A percentile compares a stretch with the other conserved stretches of the same genome.
phyloP scores from a whole-genome alignment of 225 moss, liverwort and hornwort species.

The Sphagnum contortum region DNA sequence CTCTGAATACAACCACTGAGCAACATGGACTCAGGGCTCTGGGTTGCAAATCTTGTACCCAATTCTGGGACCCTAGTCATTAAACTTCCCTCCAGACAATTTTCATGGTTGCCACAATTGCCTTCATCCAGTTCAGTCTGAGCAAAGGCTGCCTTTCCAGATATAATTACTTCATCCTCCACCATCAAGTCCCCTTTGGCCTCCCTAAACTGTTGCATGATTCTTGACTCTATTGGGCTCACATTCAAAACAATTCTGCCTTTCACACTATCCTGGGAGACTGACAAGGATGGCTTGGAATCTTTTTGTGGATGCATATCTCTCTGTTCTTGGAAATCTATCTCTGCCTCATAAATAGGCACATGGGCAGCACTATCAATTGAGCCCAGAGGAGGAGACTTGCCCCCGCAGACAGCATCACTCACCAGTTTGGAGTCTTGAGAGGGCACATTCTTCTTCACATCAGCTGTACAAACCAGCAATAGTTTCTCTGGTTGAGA shows the following conservation, averaged over 20 bases:
- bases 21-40: constrained; percentile 30
- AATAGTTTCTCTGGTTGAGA: too few relatives aligned
- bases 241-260: constrained; percentile 34
- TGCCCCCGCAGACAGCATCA: too few relatives aligned
- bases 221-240: constrained; percentile 43
- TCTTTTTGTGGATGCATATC: constrained; percentile 10
- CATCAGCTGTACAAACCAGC: constrained; percentile 10
- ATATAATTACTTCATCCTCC: constrained; percentile 49
- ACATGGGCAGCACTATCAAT: constrained; percentile 2
- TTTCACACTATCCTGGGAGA: constrained; percentile 17
- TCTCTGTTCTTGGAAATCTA: background rate
- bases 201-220: constrained; percentile 43
- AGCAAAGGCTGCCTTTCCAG: constrained; percentile 10
- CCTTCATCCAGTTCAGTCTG: constrained; percentile 14
- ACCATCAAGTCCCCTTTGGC: constrained; percentile 52
- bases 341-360: background rate
- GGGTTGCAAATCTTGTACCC: constrained; percentile 12
- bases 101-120: constrained; percentile 7
- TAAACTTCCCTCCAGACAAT: constrained; percentile 7
- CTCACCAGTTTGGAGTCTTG: constrained; percentile 7
- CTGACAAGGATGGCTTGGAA: constrained; percentile 12
- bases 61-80: constrained; percentile 7
- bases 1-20: constrained; percentile 36
- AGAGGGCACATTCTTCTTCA: constrained; percentile 12
- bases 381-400: too few relatives aligned